These are phyloP conservation scores for Clitocybe nebularis DNA, from an alignment of 1,284 basidiomycete genomes.

Conservation along the genomic window DNA sequence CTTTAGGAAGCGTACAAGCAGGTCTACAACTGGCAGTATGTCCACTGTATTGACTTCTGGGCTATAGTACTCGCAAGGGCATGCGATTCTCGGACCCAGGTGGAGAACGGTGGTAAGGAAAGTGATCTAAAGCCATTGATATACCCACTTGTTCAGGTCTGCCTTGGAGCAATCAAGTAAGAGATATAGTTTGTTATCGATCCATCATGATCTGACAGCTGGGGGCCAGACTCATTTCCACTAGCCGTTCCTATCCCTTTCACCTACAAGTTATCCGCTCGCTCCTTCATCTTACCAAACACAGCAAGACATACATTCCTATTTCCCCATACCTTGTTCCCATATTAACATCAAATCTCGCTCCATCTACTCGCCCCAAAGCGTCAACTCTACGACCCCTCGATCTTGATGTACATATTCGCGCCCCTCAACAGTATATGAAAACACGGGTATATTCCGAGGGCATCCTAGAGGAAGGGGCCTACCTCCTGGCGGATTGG, in stretches of 20 bases:
- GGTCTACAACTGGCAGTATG: constrained; percentile 99
- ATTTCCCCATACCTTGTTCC: constrained; percentile 86
- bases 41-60: constrained; percentile 98
- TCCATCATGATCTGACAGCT: constrained; percentile 15
- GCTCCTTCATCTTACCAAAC: constrained; percentile 49
- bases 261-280: constrained; percentile 48
- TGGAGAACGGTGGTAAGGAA: constrained; percentile 52
- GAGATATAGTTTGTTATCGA: constrained; percentile 22
- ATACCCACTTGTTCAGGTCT: constrained; percentile 94
- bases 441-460: constrained; percentile 88
- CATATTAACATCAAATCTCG: constrained; percentile 78
- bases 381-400: constrained; percentile 87
- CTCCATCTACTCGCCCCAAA: constrained; percentile 73
- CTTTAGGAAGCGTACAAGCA: constrained; percentile 81
- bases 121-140: constrained; percentile 86
- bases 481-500: constrained; percentile 82
- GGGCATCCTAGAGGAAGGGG: constrained; percentile 78
- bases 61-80: constrained; percentile 82
- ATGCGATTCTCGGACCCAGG: constrained; percentile 58
- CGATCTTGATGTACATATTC: constrained; percentile 85
- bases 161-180: constrained; percentile 88
- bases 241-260: constrained; percentile 44
- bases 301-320: constrained; percentile 87
- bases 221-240: constrained; percentile 66
- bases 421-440: constrained; percentile 85